Base-by-base conservation (phyloP, 202 grass and related monocot genomes). In the Cymbopogon flexuosus region DNA sequence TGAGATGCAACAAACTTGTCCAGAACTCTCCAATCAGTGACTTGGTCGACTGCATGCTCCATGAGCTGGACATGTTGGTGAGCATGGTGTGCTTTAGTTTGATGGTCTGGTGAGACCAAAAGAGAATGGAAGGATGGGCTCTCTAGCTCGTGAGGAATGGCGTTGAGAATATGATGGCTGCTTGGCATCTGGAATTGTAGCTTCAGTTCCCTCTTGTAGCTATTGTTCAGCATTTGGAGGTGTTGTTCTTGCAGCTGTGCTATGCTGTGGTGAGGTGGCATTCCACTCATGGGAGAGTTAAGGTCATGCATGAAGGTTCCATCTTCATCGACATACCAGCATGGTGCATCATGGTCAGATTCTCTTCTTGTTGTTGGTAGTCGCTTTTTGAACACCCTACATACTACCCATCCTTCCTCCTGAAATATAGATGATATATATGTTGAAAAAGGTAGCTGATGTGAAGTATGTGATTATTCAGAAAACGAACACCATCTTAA, bases 361-460 rank as follows among this genome's bases (percentile, higher is more conserved):
- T 91, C 91, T 67, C 71, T 88, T 83, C 91, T 88, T 70, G 89
- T 84, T 23, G 91, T 90, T n/a, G 94, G 89, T 10, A 91, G 70
- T 47, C 90, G 78, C 79, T 97, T 97, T 40, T 93, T 97, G 83
- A 97, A 97, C 45, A 91, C 91, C 57, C 93, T 88, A 42, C 93
- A 97, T 18, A 97, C 93, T 34, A 97, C 94, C 94, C 94, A 97
- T 10, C 94, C 94, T 87, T 97, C 93, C 76, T 97, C 94, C 94
- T 97, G 91, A 56, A 86, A 65, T 54, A 65, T 51, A 64, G 68
- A 49, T 56, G 35, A 37, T 31, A 39, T 1, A 72, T 1, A 72
- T 27, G 62, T 52, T 78, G 30, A 73, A 8, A 73, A 8, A 52
- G 23, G 24, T 64, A 49, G 19, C 2, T 49, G 0, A 34, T 47